Conservation (phyloP, 192 early-diverging fungal species). For the Backusella psychrophila region DNA sequence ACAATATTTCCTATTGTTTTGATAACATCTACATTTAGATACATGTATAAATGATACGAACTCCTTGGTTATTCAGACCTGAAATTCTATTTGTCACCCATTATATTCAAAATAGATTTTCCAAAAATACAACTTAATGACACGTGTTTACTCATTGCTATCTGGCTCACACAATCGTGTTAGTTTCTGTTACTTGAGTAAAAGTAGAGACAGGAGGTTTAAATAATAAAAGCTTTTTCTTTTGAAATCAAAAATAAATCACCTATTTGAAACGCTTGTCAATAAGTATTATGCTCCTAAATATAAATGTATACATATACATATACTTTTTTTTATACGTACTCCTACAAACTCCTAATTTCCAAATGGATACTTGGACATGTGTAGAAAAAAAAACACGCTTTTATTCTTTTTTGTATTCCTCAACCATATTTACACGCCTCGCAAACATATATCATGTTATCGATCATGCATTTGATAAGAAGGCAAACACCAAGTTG, state of each 20-base stretch:
- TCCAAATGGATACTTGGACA: slow-evolving; percentile 4
- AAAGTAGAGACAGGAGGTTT: background rate
- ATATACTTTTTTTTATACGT: background rate
- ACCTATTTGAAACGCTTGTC: background rate
- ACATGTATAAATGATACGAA: background rate
- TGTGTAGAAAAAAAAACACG: slow-evolving; percentile 6
- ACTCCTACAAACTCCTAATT: background rate
- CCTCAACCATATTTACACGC: slow-evolving; percentile 4
- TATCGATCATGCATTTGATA: slow-evolving; percentile 7
- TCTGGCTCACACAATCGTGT: background rate
- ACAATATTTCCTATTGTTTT: slow-evolving; percentile 1
- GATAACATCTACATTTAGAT: slow-evolving; percentile 5
- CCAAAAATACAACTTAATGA: slow-evolving; percentile 2
- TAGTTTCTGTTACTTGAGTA: background rate
- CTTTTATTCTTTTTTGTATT: background rate
- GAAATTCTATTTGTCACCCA: slow-evolving; percentile 3
- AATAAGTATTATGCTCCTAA: background rate
- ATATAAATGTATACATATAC: background rate
- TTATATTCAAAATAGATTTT: slow-evolving; percentile 1
- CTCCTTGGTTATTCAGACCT: background rate
- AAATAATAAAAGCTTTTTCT: background rate
- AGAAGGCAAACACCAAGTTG: background rate
- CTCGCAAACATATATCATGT: slow-evolving; percentile 1
- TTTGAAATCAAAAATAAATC: background rate
- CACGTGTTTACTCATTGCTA: background rate